These are phyloP conservation scores for Erodium trifolium DNA, from an alignment of 441 rosid species.

Conservation along the genomic window DNA sequence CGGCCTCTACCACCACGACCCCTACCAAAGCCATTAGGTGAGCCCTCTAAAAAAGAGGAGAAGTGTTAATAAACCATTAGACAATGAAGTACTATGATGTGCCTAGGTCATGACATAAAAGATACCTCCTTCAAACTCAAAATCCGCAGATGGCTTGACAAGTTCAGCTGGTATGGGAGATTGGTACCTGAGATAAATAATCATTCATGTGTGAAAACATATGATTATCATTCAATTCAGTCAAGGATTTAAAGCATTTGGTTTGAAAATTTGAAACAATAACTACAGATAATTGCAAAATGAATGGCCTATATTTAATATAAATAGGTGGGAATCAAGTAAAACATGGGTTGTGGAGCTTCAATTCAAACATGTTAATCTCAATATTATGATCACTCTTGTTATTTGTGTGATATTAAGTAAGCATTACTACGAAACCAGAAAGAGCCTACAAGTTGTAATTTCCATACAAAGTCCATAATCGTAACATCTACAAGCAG, in stretches of 20 bases:
- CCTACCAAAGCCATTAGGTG: slow-evolving; percentile 22
- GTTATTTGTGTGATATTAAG: background rate
- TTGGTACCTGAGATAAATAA: slow-evolving; percentile 25
- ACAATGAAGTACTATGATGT: background rate
- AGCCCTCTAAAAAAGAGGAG: slow-evolving; percentile 15
- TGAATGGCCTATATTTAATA: background rate
- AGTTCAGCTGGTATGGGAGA: slow-evolving; percentile 34
- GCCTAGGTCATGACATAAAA: background rate
- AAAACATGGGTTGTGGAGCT: background rate
- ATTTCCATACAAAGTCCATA: background rate
- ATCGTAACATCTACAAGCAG: background rate
- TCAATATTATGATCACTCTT: background rate
- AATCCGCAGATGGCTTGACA: slow-evolving; percentile 28
- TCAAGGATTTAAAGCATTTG: background rate
- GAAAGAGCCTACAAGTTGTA: background rate
- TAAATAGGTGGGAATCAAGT: background rate
- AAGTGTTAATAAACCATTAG: background rate
- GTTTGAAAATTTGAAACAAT: background rate
- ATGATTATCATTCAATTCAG: background rate
- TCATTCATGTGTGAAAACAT: background rate
- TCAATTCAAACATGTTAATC: background rate
- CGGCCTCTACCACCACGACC: slow-evolving; percentile 32
- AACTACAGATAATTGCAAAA: background rate
- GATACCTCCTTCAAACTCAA: slow-evolving; percentile 31
- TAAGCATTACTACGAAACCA: background rate